Base-by-base conservation (phyloP, 495 filamentous ascomycete genomes). In the Aspergillus avenaceus region DNA sequence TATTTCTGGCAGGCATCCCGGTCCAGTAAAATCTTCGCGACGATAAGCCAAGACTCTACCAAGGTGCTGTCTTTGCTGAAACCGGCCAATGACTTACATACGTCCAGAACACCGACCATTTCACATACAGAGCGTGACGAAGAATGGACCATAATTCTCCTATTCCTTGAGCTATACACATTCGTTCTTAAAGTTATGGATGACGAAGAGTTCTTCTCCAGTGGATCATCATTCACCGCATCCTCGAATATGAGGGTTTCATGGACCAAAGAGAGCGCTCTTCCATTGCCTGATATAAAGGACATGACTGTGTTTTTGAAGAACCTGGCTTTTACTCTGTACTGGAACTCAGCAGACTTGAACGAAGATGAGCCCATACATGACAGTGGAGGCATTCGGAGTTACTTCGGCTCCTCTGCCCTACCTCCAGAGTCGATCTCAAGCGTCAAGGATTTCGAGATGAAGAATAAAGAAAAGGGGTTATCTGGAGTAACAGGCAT, bases 131-230 rank as follows among this genome's bases (percentile, higher is more conserved):
- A 67, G 3, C 67, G 72, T 46, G 81, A 85, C 36, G 81, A 85
- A 49, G 87, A 97, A 62, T 97, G 95, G 95, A 84, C 84, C 12
- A 84, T 92, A 2, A 82, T 96, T 27, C 75, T 97, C 0, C 76
- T 97, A 1, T 99, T 97, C 60, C 76, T 99, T 22, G 93, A 97
- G 58, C 79, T 97, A 9, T 99, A 96, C 65, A 88, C 85, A 11
- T 97, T 97, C 62, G 77, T 96, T 5, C 72, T 97, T 26, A 86
- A 91, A 56, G 79, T 96, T 40, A 96, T 88, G 69, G 95, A 97
- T 56, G 93, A 99, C 52, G 91, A 97, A 47, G 70, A 75, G 41
- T 74, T 71, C 31, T 77, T 81, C 47, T 74, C 67, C 5, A 70
- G 65, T 34, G 65, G 63, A 9, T 69, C 72, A 11, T 64, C 66